phyloP scores from a whole-genome alignment of 2,329 filamentous ascomycete genomes.

The Phoma sp. region DNA sequence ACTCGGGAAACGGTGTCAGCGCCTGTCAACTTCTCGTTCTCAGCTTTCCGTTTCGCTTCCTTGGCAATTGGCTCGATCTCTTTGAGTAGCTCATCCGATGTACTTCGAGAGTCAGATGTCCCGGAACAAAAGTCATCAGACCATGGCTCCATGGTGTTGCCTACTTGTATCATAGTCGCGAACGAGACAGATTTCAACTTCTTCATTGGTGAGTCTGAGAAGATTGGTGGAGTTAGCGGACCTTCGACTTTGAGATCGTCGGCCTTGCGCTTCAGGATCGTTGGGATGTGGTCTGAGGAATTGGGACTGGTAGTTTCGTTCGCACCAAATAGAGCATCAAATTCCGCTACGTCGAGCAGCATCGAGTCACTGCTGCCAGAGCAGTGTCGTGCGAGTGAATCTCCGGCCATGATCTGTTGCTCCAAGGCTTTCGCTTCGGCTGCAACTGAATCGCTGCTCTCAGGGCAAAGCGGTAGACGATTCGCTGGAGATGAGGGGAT shows the following conservation, averaged over 20 bases:
- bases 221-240: conserved; percentile 54
- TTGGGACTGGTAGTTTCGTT: conserved; percentile 29
- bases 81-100: conserved; percentile 45
- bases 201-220: conserved; percentile 48
- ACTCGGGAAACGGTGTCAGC: conserved; percentile 58
- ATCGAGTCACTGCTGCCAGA: conserved; percentile 45
- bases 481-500: conserved; percentile 50
- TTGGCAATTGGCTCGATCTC: conserved; percentile 48
- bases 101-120: conserved; percentile 29
- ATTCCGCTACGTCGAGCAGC: conserved; percentile 37
- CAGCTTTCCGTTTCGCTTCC: conserved; percentile 43
- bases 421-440: conserved; percentile 47
- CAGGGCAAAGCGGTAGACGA: conserved; percentile 48
- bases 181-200: conserved; percentile 53
- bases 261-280: conserved; percentile 40
- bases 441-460: conserved; percentile 43
- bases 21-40: conserved; percentile 57
- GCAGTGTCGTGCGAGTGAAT: conserved; percentile 43
- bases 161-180: conserved; percentile 44
- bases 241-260: conserved; percentile 55
- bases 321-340: neutral
- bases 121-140: conserved; percentile 25
- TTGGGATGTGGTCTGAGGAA: conserved; percentile 22
- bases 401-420: conserved; percentile 39
- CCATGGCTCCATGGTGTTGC: conserved; percentile 43